Conservation (phyloP, 768 basidiomycete species). For the Boletus barrowsii region DNA sequence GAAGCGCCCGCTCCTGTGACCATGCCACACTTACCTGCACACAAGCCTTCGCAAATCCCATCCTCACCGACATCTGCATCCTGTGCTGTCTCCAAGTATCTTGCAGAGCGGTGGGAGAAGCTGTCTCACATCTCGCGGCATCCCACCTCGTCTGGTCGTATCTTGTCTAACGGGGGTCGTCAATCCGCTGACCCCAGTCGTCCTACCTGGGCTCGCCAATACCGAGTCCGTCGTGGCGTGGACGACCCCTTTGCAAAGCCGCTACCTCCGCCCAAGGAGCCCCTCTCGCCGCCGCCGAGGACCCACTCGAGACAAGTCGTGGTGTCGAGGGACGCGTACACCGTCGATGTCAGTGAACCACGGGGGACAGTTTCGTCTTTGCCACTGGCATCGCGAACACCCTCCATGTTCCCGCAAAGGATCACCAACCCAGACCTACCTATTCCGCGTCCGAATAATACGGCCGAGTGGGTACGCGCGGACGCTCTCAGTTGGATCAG, state of each 20-base stretch:
- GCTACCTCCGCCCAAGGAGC: constrained; percentile 19
- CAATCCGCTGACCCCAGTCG: constrained; percentile 27
- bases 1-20: neutral
- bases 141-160: constrained; percentile 11
- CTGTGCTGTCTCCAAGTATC: constrained; percentile 27
- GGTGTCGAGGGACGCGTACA: constrained; percentile 30
- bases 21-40: constrained; percentile 6
- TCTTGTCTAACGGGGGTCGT: constrained; percentile 15
- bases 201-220: constrained; percentile 51
- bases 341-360: constrained; percentile 27
- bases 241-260: constrained; percentile 50
- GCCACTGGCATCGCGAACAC: constrained; percentile 13
- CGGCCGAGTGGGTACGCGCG: constrained; percentile 54
- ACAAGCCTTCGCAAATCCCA: constrained; percentile 4
- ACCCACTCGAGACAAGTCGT: constrained; percentile 24
- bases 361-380: constrained; percentile 27
- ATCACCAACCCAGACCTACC: constrained; percentile 51
- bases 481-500: constrained; percentile 32
- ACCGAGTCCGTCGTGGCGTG: constrained; percentile 47
- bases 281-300: constrained; percentile 28
- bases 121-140: constrained; percentile 24
- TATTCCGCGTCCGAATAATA: constrained; percentile 47
- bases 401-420: constrained; percentile 38
- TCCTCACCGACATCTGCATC: constrained; percentile 12
- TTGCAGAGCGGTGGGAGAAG: constrained; percentile 32